These are phyloP conservation scores for Fusarium kyushuense DNA, from an alignment of 2,329 filamentous ascomycete genomes.

Conservation along the genomic window DNA sequence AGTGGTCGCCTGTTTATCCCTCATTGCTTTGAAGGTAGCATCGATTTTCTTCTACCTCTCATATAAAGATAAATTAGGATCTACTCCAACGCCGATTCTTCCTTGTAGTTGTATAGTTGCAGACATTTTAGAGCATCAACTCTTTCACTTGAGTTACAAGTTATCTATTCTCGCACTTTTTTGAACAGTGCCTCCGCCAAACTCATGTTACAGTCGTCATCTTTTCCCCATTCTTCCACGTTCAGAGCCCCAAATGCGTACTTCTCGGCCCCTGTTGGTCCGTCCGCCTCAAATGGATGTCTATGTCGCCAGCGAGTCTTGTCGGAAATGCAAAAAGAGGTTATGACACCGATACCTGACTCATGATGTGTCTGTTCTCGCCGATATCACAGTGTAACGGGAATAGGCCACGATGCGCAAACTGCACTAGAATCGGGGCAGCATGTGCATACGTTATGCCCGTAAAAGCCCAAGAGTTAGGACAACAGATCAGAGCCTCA, in stretches of 20 bases:
- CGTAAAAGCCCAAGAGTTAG: neutral
- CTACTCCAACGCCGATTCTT: too few relatives aligned
- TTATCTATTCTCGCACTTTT: neutral
- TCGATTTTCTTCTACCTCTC: too few relatives aligned
- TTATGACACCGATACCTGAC: too few relatives aligned
- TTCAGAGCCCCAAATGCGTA: neutral
- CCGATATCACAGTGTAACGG: constrained; percentile 7
- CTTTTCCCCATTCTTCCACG: constrained; percentile 7
- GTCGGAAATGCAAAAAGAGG: constrained; percentile 17
- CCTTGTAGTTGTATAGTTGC: fast-evolving
- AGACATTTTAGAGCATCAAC: neutral
- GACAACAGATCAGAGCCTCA: neutral
- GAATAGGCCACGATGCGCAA: neutral
- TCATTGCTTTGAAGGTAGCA: neutral
- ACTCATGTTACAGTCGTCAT: neutral
- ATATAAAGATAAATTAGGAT: too few relatives aligned
- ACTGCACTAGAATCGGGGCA: neutral
- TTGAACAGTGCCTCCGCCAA: neutral
- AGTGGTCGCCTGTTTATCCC: neutral
- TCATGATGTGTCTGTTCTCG: neutral
- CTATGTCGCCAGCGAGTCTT: constrained; percentile 11
- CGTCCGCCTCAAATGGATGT: constrained; percentile 4
- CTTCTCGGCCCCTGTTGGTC: neutral
- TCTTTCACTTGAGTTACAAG: fast-evolving
- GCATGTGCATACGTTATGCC: neutral